Evolutionary conservation across 148 eudicot genomes (phyloP).

Genomic region (Selenicereus undatus): DNA sequence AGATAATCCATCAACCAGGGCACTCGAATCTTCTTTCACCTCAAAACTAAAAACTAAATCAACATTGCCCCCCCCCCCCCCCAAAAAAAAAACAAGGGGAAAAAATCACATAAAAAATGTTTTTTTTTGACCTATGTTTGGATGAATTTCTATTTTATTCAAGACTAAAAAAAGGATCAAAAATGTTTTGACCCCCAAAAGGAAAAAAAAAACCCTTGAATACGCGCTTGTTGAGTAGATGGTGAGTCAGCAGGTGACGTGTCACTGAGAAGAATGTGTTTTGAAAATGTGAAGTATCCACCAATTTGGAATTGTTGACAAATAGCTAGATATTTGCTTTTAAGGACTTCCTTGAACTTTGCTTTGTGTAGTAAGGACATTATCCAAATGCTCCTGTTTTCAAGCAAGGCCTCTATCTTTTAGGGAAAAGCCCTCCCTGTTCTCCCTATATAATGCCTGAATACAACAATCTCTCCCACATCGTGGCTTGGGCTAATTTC

Average conservation of each 20-base stretch:
- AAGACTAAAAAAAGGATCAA: neutral
- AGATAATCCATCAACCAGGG: too few relatives aligned
- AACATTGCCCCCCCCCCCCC: too few relatives aligned
- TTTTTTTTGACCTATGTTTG: too few relatives aligned
- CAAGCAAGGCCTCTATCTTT: conserved; percentile 27
- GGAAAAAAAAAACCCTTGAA: neutral
- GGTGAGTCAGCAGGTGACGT: neutral
- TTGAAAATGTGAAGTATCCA: too few relatives aligned
- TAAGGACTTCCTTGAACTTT: conserved; percentile 21
- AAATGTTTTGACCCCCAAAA: neutral
- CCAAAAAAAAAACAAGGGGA: too few relatives aligned
- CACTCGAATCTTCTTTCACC: too few relatives aligned
- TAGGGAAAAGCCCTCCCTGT: conserved; percentile 1
- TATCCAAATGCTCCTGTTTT: conserved; percentile 21
- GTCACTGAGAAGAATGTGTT: neutral
- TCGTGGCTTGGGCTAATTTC: neutral
- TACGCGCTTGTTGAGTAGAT: neutral
- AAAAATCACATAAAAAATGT: too few relatives aligned
- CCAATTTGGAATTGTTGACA: neutral
- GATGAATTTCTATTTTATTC: neutral
- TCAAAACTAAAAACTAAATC: too few relatives aligned
- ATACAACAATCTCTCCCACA: neutral
- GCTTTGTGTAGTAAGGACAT: neutral
- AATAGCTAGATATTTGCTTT: neutral
- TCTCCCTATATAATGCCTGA: conserved; percentile 27